Percentiles rank a stretch among this genome's conserved stretches.
Conservation (phyloP, 805 yeast species). For the Yueomyces sinensis region DNA sequence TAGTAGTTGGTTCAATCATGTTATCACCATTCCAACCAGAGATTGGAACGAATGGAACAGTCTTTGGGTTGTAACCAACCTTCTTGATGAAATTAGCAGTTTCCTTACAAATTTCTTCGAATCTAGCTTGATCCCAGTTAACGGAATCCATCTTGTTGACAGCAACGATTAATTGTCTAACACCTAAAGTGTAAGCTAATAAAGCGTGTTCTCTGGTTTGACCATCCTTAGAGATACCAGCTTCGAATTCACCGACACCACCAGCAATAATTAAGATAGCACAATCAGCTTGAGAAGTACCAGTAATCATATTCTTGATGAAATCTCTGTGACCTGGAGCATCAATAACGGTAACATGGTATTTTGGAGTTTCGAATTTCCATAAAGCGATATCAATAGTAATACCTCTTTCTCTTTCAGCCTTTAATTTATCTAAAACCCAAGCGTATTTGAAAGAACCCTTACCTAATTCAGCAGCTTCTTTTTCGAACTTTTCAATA, state of each 20-base stretch:
- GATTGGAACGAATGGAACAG: conserved; percentile 79
- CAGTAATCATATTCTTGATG: conserved; percentile 93
- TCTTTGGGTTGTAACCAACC: conserved; percentile 75
- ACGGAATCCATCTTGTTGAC: conserved; percentile 93
- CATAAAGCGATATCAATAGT: conserved; percentile 89
- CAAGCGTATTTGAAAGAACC: conserved; percentile 97
- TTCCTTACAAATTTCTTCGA: conserved; percentile 65
- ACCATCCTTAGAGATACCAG: conserved; percentile 90
- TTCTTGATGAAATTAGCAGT: conserved; percentile 69
- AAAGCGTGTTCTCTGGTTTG: conserved; percentile 94
- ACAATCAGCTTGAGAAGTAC: conserved; percentile 90
- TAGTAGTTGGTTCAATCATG: conserved; percentile 74
- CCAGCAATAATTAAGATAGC: conserved; percentile 85
- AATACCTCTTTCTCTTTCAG: conserved; percentile 96
- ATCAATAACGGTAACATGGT: conserved; percentile 82
- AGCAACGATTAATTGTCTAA: conserved; percentile 75
- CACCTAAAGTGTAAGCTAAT: conserved; percentile 83
- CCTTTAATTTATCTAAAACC: conserved; percentile 92
- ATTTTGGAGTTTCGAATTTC: conserved; percentile 86
- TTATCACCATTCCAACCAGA: conserved; percentile 91
- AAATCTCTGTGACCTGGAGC: conserved; percentile 96
- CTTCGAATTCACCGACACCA: conserved; percentile 91
- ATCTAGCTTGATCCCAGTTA: conserved; percentile 75
- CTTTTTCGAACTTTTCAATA: conserved; percentile 95
- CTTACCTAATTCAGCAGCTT: conserved; percentile 94